A percentile compares a stretch with the other conserved stretches of the same genome.
phyloP scores from a whole-genome alignment of 163 green algal species.

The Chloromonas sp. region DNA sequence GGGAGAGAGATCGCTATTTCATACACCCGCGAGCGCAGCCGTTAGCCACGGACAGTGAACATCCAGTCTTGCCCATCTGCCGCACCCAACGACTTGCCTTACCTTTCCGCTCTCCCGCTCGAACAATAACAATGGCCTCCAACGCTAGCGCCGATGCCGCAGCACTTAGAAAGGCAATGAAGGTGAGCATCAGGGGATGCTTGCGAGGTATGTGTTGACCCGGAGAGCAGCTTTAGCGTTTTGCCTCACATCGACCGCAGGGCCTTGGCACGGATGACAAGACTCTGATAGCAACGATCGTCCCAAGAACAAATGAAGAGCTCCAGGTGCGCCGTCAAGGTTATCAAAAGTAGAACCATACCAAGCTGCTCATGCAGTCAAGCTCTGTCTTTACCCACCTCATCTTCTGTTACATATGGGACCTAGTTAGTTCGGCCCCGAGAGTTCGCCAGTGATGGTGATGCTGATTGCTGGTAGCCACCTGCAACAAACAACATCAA shows the following conservation, averaged over 20 bases:
- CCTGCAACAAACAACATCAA: not conserved
- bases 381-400: not conserved
- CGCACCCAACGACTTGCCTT: no score
- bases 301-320: not conserved
- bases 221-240: not conserved
- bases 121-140: not conserved
- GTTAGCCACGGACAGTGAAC: no score
- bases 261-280: not conserved
- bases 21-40: no score
- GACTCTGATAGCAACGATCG: not conserved
- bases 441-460: not conserved
- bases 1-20: no score
- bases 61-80: no score
- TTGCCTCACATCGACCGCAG: not conserved
- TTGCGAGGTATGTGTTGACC: not conserved
- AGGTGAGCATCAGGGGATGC: not conserved
- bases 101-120: no score
- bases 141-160: not conserved
- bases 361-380: not conserved
- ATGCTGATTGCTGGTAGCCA: not conserved
- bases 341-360: not conserved
- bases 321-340: not conserved
- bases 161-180: not conserved
- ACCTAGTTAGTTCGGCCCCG: not conserved
- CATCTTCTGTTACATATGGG: not conserved